A percentile compares a stretch with the other conserved stretches of the same genome.
These are phyloP conservation scores for Euphorbia pulcherrima DNA, from an alignment of 345 rosid species.

Conservation along the genomic window DNA sequence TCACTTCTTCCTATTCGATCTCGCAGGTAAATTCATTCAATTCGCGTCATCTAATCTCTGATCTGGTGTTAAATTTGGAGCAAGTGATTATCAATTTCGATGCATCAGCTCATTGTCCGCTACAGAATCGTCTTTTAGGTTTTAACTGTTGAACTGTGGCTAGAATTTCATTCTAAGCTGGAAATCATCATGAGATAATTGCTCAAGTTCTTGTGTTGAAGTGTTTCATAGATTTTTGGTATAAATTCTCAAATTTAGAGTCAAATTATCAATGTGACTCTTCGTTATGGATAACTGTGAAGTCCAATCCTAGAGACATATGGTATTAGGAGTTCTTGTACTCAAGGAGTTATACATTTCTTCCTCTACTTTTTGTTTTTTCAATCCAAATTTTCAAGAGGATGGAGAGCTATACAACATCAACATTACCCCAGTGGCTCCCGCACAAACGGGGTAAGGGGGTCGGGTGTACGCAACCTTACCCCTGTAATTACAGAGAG, in stretches of 20 bases:
- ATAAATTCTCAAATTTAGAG: not conserved
- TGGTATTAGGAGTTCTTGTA: not conserved
- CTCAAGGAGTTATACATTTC: not conserved
- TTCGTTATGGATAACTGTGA: not conserved
- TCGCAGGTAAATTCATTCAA: constrained; percentile 30
- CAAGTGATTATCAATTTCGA: not conserved
- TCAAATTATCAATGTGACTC: not conserved
- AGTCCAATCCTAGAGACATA: not conserved
- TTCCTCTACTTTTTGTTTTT: not conserved
- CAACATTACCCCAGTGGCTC: not conserved
- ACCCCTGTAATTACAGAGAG: no score
- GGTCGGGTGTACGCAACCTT: no score
- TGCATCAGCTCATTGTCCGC: not conserved
- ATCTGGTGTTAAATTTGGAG: not conserved
- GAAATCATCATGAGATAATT: not conserved
- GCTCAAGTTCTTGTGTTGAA: not conserved
- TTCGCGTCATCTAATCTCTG: not conserved
- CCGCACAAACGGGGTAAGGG: no score
- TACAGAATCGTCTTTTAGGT: not conserved
- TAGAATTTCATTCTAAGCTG: not conserved
- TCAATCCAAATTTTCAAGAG: not conserved
- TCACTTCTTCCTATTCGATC: constrained; percentile 34
- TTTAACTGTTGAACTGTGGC: not conserved
- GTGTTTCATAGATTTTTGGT: not conserved
- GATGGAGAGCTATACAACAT: not conserved